These are phyloP conservation scores for Aureobasidium zeae DNA, from an alignment of 2,329 filamentous ascomycete genomes.

Conservation along the genomic window DNA sequence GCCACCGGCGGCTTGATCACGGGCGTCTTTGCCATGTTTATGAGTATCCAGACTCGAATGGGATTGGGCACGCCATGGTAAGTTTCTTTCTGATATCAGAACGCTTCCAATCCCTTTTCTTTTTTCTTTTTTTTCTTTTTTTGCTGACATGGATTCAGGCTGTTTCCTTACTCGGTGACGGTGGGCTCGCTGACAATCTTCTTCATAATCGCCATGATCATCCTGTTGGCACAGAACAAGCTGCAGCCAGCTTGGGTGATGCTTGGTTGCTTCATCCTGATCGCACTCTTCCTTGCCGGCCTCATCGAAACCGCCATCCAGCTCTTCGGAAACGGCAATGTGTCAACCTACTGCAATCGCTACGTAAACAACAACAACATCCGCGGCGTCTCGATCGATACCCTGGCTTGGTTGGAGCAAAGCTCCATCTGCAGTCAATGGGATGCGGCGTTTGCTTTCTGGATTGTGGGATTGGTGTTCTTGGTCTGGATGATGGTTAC, in stretches of 20 bases:
- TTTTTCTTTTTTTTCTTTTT: background rate
- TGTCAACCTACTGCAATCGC: conserved; percentile 50
- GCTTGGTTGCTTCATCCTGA: conserved; percentile 51
- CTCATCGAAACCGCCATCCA: conserved; percentile 56
- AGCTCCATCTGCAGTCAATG: conserved; percentile 55
- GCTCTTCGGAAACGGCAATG: conserved; percentile 49
- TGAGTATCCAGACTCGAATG: conserved; percentile 48
- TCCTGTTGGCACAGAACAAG: conserved; percentile 46
- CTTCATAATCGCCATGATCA: conserved; percentile 50
- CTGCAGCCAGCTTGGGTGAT: conserved; percentile 52
- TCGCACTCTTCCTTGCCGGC: conserved; percentile 52
- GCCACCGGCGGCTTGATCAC: conserved; percentile 48
- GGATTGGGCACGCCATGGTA: conserved; percentile 52
- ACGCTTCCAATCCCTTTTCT: background rate
- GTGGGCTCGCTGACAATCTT: conserved; percentile 47
- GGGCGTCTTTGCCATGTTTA: conserved; percentile 53
- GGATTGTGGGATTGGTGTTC: conserved; percentile 54
- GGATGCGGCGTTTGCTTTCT: conserved; percentile 55
- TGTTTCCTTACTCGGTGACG: conserved; percentile 56
- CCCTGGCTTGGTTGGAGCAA: conserved; percentile 54
- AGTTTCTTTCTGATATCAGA: conserved; percentile 19
- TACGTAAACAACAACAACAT: conserved; percentile 45
- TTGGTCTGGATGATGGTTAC: conserved; percentile 59
- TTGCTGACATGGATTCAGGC: conserved; percentile 39
- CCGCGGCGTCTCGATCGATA: conserved; percentile 43